phyloP scores from a whole-genome alignment of 225 moss, liverwort and hornwort species.

The Physcomitrellopsis africana region DNA sequence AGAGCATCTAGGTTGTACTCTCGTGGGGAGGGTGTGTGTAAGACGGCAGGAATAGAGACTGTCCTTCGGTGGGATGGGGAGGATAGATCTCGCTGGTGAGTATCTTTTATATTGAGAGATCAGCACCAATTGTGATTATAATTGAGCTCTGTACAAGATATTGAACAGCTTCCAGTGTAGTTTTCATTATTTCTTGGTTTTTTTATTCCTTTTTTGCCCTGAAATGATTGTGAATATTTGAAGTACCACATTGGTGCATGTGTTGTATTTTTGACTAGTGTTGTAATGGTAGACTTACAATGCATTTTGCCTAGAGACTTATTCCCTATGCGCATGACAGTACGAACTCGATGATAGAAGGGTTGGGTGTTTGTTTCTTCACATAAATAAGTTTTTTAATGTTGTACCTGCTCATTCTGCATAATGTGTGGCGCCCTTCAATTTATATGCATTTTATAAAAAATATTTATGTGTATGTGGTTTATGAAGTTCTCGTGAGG shows the following conservation, averaged over 20 bases:
- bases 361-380: too few species aligned
- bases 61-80: constrained; percentile 27
- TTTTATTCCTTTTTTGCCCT: neutral
- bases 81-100: constrained; percentile 9
- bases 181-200: constrained; percentile 11
- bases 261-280: too few species aligned
- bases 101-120: constrained; percentile 16
- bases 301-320: too few species aligned
- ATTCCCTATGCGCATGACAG: too few species aligned
- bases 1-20: constrained; percentile 14
- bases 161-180: constrained; percentile 26
- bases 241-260: neutral
- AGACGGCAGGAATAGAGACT: constrained; percentile 16
- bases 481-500: too few species aligned
- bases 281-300: too few species aligned
- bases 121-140: constrained; percentile 39
- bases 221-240: constrained; percentile 1
- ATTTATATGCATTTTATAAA: too few species aligned
- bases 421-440: too few species aligned
- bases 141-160: constrained; percentile 43
- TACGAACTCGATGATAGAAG: too few species aligned
- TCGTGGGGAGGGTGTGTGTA: constrained; percentile 12
- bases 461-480: too few species aligned
- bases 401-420: too few species aligned
- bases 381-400: too few species aligned